phyloP scores from a whole-genome alignment of 2,329 filamentous ascomycete species.

The Pezicula neosporulosa region DNA sequence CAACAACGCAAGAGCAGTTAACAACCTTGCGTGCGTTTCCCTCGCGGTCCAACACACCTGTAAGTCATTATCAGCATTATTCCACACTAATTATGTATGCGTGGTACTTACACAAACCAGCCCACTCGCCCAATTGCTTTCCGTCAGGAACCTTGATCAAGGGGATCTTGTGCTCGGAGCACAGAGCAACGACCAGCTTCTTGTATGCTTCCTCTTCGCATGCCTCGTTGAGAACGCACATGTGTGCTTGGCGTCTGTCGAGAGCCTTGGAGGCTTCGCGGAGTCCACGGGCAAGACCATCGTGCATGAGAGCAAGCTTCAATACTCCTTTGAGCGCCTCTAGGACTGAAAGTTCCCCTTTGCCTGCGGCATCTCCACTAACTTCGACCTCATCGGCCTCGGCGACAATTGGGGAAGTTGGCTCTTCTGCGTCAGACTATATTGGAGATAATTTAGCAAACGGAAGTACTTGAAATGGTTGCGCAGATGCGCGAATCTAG shows the following conservation, averaged over 20 bases:
- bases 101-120: constrained; percentile 86
- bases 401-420: constrained; percentile 75
- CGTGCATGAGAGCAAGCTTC: constrained; percentile 98
- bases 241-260: constrained; percentile 97
- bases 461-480: background rate
- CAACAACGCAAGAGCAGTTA: constrained; percentile 99
- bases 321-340: constrained; percentile 98
- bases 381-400: constrained; percentile 90
- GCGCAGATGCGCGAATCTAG: background rate
- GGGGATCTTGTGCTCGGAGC: constrained; percentile 99
- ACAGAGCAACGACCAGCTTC: constrained; percentile 98
- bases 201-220: constrained; percentile 99
- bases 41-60: constrained; percentile 97
- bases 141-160: constrained; percentile 99
- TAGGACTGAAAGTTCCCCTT: constrained; percentile 95
- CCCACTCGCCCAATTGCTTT: constrained; percentile 99
- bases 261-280: constrained; percentile 98
- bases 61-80: constrained; percentile 12
- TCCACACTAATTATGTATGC: constrained; percentile 12
- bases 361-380: constrained; percentile 79
- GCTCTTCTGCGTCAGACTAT: constrained; percentile 99
- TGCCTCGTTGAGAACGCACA: constrained; percentile 99
- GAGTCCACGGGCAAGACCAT: constrained; percentile 96
- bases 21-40: constrained; percentile 99
- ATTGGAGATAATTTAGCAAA: constrained; percentile 1